Evolutionary conservation across 192 early-diverging fungal species (phyloP), one percentile per base, ranked within the genome.

Genomic region (Geranomyces variabilis): DNA sequence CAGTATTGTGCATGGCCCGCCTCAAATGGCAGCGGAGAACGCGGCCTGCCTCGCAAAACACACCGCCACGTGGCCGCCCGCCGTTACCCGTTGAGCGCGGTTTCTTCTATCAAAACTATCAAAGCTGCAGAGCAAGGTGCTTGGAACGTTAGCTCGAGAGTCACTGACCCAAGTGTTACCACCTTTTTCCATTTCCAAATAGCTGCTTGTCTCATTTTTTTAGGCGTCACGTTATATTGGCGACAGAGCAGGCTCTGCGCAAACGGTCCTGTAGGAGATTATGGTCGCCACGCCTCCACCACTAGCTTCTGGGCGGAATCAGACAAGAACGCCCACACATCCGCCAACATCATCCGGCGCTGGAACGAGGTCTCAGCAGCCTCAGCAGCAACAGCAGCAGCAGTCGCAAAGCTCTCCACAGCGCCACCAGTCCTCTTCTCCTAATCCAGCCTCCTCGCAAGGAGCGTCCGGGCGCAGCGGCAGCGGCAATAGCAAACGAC

Each of bases 221-320:
- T 41, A n/a, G n/a, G n/a, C n/a, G n/a, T n/a, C n/a, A n/a, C n/a
- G n/a, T 10, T 41, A 7, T 10, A 41, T 15, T 15, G 51, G 7
- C 24, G 51, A 53, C 51, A 53, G 51, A 53, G 51, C 51, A 53
- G 51, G 51, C 51, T 53, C 51, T 53, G 51, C 51, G 24, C 24
- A 53, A 53, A 53, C n/a, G 51, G 19, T 6, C 17, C 19, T 26
- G 7, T n/a, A 53, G 17, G 7, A 53, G 51, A 41, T 41, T 10
- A 53, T 53, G 51, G 51, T 53, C 17, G 51, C 51, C 51, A 26
- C 51, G 7, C 51, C 51, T 24, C 51, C 51, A 15, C 51, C 51
- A 17, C 3, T 53, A 53, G 51, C 51, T 53, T 53, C 51, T 6
- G 51, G 51, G 24, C 19, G 51, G 51, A 3, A n/a, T 24, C 51